Conservation (phyloP, 2,329 filamentous ascomycete species). For the Triangularia setosa region DNA sequence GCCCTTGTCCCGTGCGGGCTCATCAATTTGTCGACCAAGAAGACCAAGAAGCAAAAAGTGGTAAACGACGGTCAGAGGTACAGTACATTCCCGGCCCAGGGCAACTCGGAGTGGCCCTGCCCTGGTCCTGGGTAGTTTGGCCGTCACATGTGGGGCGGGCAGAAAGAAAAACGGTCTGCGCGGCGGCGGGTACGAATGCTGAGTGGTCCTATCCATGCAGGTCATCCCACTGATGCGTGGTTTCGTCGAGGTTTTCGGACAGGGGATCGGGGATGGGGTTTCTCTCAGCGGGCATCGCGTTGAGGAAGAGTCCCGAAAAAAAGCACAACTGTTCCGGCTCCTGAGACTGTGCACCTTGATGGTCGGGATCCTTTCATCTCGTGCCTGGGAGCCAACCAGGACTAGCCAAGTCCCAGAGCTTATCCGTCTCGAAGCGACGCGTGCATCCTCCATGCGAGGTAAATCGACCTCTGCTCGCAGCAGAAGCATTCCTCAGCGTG, state of each 20-base stretch:
- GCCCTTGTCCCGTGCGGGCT: conserved; percentile 4
- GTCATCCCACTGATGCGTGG: not conserved
- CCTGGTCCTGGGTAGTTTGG: conserved; percentile 22
- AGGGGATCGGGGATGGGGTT: not conserved
- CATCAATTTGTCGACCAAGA: conserved; percentile 13
- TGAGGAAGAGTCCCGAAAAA: not conserved
- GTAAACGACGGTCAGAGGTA: conserved; percentile 21
- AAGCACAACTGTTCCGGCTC: not conserved
- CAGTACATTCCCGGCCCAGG: conserved; percentile 17
- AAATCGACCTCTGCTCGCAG: conserved; percentile 20
- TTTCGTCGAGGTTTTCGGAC: not conserved
- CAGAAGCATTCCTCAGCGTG: conserved; percentile 3
- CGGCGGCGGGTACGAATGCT: conserved; percentile 17
- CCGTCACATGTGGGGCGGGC: conserved; percentile 23
- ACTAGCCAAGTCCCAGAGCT: not conserved
- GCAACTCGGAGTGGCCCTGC: conserved; percentile 21
- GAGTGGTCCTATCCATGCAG: conserved; percentile 8
- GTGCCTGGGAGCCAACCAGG: not conserved
- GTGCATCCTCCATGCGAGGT: conserved; percentile 30
- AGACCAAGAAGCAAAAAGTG: conserved; percentile 1
- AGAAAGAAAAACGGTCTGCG: conserved; percentile 16
- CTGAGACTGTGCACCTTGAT: conserved; percentile 7
- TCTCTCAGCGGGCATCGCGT: not conserved
- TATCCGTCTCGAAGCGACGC: conserved; percentile 17
- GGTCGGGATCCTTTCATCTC: conserved; percentile 1